phyloP scores from a whole-genome alignment of 2,329 filamentous ascomycete species.

The Aspergillus tamarii region DNA sequence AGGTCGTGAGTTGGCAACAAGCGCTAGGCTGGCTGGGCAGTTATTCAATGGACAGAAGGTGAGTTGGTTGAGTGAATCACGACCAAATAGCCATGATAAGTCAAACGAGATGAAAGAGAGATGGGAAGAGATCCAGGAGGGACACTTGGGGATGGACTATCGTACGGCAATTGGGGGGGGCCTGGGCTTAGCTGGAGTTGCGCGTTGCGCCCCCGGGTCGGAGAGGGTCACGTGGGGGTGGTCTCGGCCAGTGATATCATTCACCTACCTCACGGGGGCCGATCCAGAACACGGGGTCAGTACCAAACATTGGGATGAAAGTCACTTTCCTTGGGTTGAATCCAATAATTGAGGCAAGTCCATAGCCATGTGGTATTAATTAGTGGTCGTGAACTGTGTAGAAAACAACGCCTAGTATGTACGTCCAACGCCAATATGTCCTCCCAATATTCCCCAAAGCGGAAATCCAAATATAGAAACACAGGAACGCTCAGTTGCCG shows the following conservation, averaged over 20 bases:
- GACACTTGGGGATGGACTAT: constrained; percentile 7
- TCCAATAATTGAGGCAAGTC: constrained; percentile 19
- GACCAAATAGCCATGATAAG: constrained; percentile 23
- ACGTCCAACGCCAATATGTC: constrained; percentile 30
- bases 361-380: constrained; percentile 32
- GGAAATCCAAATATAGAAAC: constrained; percentile 21
- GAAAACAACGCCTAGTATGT: constrained; percentile 33
- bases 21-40: constrained; percentile 14
- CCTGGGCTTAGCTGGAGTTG: constrained; percentile 20
- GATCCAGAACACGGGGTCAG: background rate
- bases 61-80: constrained; percentile 14
- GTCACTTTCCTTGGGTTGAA: background rate
- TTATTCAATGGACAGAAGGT: constrained; percentile 14
- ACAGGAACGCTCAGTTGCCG: constrained; percentile 27
- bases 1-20: constrained; percentile 27
- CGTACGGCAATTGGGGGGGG: constrained; percentile 6
- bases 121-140: constrained; percentile 12
- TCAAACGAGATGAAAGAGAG: constrained; percentile 13
- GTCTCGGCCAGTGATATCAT: constrained; percentile 45
- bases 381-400: constrained; percentile 29
- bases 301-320: constrained; percentile 6
- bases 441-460: constrained; percentile 16
- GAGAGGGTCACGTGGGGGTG: constrained; percentile 41
- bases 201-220: constrained; percentile 29
- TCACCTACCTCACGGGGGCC: constrained; percentile 41